A percentile compares a stretch with the other conserved stretches of the same genome.
Evolutionary conservation across 495 filamentous ascomycete species (phyloP).

Genomic region (Daldinia caldariorum): DNA sequence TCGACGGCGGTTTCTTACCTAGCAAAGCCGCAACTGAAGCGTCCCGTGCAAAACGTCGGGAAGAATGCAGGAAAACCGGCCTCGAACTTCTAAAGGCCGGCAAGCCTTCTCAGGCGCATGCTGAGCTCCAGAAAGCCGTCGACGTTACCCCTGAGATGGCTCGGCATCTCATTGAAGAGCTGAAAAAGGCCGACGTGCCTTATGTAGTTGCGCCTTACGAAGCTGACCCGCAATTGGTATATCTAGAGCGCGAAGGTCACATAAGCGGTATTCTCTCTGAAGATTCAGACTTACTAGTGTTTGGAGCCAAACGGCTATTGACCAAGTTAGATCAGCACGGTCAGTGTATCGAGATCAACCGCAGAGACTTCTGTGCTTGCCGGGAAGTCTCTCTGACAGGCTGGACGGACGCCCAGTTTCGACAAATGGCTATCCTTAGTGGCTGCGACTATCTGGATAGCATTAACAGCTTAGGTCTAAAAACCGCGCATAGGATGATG

Average conservation of each 20-base stretch:
- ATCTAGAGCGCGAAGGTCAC: constrained; percentile 84
- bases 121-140: constrained; percentile 92
- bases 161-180: constrained; percentile 85
- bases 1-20: constrained; percentile 95
- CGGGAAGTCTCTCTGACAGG: constrained; percentile 88
- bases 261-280: constrained; percentile 92
- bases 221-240: constrained; percentile 95
- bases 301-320: constrained; percentile 86
- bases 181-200: constrained; percentile 79
- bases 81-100: constrained; percentile 83
- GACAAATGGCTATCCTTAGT: constrained; percentile 94
- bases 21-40: constrained; percentile 93
- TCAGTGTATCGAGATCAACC: constrained; percentile 89
- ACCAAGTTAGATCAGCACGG: constrained; percentile 96
- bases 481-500: constrained; percentile 90
- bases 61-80: constrained; percentile 76
- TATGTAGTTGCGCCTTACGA: constrained; percentile 98
- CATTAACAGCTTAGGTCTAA: constrained; percentile 86
- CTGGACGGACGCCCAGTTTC: constrained; percentile 91
- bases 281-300: constrained; percentile 96
- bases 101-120: constrained; percentile 79
- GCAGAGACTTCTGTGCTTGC: constrained; percentile 85
- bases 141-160: constrained; percentile 98
- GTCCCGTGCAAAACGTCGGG: constrained; percentile 72
- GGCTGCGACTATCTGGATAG: constrained; percentile 96